Conservation (phyloP, 2,329 filamentous ascomycete genomes). For the Plenodomus tracheiphilus region DNA sequence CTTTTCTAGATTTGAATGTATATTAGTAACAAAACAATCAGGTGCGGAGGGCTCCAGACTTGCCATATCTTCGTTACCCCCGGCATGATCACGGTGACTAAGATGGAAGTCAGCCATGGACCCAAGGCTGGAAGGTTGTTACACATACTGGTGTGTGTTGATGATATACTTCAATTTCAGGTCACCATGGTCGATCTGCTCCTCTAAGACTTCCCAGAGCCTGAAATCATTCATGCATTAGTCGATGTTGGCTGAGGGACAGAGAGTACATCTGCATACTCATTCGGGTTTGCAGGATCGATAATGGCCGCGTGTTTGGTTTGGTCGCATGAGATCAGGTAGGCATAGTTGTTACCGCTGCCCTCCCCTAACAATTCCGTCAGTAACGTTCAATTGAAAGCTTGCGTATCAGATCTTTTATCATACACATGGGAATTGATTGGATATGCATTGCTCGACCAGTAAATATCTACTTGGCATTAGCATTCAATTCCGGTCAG, state of each 20-base stretch:
- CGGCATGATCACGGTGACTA: slow-evolving; percentile 92
- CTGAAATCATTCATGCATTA: background rate
- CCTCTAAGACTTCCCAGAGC: slow-evolving; percentile 63
- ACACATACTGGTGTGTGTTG: slow-evolving; percentile 90
- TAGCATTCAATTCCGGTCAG: slow-evolving; percentile 9
- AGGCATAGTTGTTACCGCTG: slow-evolving; percentile 80
- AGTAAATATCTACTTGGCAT: slow-evolving; percentile 30
- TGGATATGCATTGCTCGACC: slow-evolving; percentile 76
- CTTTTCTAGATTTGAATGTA: slow-evolving; percentile 53
- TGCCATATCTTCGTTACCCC: slow-evolving; percentile 84
- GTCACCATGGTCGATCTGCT: slow-evolving; percentile 69
- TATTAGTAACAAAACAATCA: too few relatives aligned
- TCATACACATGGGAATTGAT: slow-evolving; percentile 85
- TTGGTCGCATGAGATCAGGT: slow-evolving; percentile 59
- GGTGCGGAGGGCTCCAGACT: too few relatives aligned
- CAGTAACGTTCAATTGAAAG: background rate
- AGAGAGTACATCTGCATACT: slow-evolving; percentile 56
- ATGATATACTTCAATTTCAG: slow-evolving; percentile 88
- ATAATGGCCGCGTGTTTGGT: slow-evolving; percentile 64
- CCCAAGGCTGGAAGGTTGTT: slow-evolving; percentile 4
- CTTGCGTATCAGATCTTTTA: slow-evolving; percentile 22
- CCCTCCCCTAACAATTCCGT: slow-evolving; percentile 66
- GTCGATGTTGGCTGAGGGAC: background rate
- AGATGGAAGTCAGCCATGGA: background rate
- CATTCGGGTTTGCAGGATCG: slow-evolving; percentile 76